These are phyloP conservation scores for Mycosphaerella sp. DNA, from an alignment of 2,329 filamentous ascomycete species.

Conservation along the genomic window DNA sequence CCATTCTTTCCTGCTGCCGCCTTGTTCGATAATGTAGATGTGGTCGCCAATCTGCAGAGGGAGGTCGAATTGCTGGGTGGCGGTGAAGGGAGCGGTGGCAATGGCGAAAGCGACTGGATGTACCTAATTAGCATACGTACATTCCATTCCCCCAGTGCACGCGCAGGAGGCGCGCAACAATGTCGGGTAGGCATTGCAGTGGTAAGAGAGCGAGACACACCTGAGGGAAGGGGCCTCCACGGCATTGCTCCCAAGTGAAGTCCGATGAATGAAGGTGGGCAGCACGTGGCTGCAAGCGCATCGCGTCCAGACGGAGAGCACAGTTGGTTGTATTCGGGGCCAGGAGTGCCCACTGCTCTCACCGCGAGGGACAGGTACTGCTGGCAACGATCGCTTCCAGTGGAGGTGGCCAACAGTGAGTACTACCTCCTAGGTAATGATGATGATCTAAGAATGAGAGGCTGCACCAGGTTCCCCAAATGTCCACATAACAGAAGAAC, in stretches of 20 bases:
- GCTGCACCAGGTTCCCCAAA: too few relatives aligned
- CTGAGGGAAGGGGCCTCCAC: constrained; percentile 12
- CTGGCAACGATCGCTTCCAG: too few relatives aligned
- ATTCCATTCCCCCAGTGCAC: neutral
- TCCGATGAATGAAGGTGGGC: too few relatives aligned
- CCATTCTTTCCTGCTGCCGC: constrained; percentile 77
- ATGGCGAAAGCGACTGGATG: constrained; percentile 82
- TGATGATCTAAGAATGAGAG: too few relatives aligned
- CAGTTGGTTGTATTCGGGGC: neutral
- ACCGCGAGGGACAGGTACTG: too few relatives aligned
- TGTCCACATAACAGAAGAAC: too few relatives aligned
- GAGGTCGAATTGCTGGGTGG: constrained; percentile 79
- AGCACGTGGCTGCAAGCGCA: neutral
- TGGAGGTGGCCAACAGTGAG: too few relatives aligned
- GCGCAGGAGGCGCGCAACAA: neutral
- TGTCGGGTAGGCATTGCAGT: neutral
- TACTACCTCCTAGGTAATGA: too few relatives aligned
- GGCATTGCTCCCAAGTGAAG: constrained; percentile 6
- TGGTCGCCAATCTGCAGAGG: constrained; percentile 98
- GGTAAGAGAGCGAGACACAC: neutral
- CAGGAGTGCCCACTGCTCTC: neutral
- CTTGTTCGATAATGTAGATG: constrained; percentile 97
- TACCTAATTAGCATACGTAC: constrained; percentile 32
- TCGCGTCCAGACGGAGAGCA: neutral
- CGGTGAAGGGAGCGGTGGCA: constrained; percentile 88